A percentile compares a stretch with the other conserved stretches of the same genome.
phyloP scores from a whole-genome alignment of 2,329 filamentous ascomycete species.

The Trematosphaeria pertusa region DNA sequence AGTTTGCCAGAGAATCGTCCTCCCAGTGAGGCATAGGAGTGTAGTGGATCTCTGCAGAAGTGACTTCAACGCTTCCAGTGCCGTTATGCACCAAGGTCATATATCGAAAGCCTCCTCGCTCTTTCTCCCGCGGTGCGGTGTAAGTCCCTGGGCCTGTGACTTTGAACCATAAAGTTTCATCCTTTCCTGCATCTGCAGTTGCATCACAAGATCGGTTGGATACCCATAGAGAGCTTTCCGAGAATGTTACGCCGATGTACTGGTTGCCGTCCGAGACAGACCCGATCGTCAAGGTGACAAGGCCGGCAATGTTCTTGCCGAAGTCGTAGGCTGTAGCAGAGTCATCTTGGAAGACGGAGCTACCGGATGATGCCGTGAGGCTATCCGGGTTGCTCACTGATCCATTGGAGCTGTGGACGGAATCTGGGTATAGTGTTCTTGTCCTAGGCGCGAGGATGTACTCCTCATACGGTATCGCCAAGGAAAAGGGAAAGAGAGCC shows the following conservation, averaged over 20 bases:
- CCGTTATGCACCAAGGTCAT: constrained; percentile 54
- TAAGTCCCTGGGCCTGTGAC: constrained; percentile 50
- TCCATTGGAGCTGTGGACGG: constrained; percentile 49
- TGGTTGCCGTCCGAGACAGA: constrained; percentile 42
- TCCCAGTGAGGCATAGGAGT: constrained; percentile 54
- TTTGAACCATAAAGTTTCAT: constrained; percentile 58
- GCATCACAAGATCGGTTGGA: constrained; percentile 55
- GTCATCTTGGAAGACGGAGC: constrained; percentile 42
- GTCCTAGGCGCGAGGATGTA: constrained; percentile 16
- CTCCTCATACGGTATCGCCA: constrained; percentile 10
- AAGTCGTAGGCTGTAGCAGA: constrained; percentile 53
- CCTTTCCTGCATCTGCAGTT: constrained; percentile 55
- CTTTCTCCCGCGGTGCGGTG: constrained; percentile 50
- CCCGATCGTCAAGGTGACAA: constrained; percentile 47
- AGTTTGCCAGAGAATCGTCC: constrained; percentile 45
- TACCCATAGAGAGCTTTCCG: constrained; percentile 57
- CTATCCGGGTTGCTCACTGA: constrained; percentile 45
- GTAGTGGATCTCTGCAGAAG: constrained; percentile 49
- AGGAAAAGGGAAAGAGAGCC: not conserved
- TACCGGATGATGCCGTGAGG: constrained; percentile 37
- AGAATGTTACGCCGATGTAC: constrained; percentile 53
- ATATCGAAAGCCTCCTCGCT: constrained; percentile 56
- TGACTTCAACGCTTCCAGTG: constrained; percentile 49
- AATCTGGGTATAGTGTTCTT: constrained; percentile 21
- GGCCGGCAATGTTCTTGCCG: constrained; percentile 51